Conservation (phyloP, 2,329 filamentous ascomycete genomes). For the Rutstroemia sp. region DNA sequence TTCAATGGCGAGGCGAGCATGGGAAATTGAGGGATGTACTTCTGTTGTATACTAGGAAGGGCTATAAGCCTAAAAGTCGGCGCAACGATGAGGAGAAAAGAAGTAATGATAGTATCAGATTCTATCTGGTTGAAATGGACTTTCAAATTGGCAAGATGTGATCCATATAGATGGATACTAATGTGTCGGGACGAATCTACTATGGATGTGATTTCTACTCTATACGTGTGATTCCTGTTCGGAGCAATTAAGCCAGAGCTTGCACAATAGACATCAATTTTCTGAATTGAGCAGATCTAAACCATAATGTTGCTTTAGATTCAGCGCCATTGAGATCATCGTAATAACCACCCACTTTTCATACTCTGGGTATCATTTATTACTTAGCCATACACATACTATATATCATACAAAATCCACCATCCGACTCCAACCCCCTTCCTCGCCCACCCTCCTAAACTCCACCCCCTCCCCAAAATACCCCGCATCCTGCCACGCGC, state of each 20-base stretch:
- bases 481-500: slow-evolving; percentile 81
- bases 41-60: slow-evolving; percentile 10
- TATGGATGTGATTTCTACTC: no score
- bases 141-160: background rate
- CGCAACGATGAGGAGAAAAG: background rate
- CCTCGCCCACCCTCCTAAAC: slow-evolving; percentile 54
- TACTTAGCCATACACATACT: slow-evolving; percentile 7
- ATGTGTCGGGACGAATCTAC: background rate
- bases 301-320: no score
- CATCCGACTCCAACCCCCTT: slow-evolving; percentile 32
- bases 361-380: background rate
- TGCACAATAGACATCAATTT: background rate
- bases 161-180: background rate
- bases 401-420: slow-evolving; percentile 29
- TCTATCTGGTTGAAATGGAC: background rate
- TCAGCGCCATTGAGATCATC: no score
- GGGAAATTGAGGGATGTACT: background rate
- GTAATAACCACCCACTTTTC: background rate
- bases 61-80: slow-evolving; percentile 7
- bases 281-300: no score
- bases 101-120: background rate
- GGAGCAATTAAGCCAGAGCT: no score
- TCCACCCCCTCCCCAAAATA: slow-evolving; percentile 91
- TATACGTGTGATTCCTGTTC: no score
- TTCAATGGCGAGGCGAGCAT: background rate